Base-by-base conservation (phyloP, 2,329 filamentous ascomycete genomes). In the Clarireedia hainanense region DNA sequence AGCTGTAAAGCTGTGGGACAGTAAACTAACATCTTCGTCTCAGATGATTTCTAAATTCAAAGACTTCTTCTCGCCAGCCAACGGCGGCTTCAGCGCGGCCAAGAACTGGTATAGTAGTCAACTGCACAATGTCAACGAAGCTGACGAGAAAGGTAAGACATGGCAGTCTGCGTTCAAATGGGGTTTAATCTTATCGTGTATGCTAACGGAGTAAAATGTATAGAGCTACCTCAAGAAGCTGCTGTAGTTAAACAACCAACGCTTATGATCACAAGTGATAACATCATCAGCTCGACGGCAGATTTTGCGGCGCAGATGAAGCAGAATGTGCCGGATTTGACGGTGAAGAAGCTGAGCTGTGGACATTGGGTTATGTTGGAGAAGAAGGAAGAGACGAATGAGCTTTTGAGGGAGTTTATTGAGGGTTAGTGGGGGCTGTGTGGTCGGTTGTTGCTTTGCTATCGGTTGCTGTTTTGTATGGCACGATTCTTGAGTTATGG, bases 311-410 rank as follows among this genome's bases (percentile, higher is more conserved):
- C 61, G 55, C 34, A 47, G 37, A 46, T 46, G 39, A 42, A 15
- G 6, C 56, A 60, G 14, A 52, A 57, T 15, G 53, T 52, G 10
- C 46, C 54, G 4, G 36, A 58, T 30, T 42, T 64, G 37, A 52
- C 34, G 45, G 26, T 59, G 47, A 46, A 57, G 17, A 57, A 61
- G 56, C n/a, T 63, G 23, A 58, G 61, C 9, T 51, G 58, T 48
- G 62, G 61, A 1, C 58, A 65, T 58, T 65, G 63, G 63, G 55
- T 64, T 54, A 61, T 64, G 55, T 50, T 65, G 20, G 59, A 65
- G 55, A 55, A 50, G 51, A 36, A 7, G n/a, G 43, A 58, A 23
- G 56, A 63, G 55, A 47, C 50, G 9, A 64, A 63, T 52, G n/a
- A 30, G 12, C 12, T 55, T 3, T 50, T 60, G 48, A 27, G 34